These are phyloP conservation scores for Ceratocystis diversiconidia DNA, from an alignment of 2,329 filamentous ascomycete genomes.

Conservation along the genomic window DNA sequence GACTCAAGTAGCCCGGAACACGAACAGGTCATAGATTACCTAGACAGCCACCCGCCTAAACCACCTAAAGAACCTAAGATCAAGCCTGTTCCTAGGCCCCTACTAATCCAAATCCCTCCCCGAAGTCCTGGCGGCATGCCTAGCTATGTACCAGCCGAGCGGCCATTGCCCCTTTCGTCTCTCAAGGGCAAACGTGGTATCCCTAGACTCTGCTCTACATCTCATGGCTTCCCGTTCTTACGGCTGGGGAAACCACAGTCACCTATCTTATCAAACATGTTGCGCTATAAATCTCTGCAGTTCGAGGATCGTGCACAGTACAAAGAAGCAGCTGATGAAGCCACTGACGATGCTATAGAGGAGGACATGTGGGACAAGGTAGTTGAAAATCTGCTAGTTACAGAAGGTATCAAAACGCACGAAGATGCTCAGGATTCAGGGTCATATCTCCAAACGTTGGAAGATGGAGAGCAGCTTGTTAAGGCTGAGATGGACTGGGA, in stretches of 20 bases:
- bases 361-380: slow-evolving; percentile 39
- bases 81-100: slow-evolving; percentile 22
- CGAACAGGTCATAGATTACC: slow-evolving; percentile 26
- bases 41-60: slow-evolving; percentile 4
- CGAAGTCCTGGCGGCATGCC: slow-evolving; percentile 26
- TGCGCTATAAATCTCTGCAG: slow-evolving; percentile 38
- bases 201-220: slow-evolving; percentile 40
- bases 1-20: slow-evolving; percentile 29
- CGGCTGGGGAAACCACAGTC: slow-evolving; percentile 54
- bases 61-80: slow-evolving; percentile 20
- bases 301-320: slow-evolving; percentile 29
- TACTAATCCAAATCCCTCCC: slow-evolving; percentile 26
- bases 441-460: slow-evolving; percentile 4
- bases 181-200: slow-evolving; percentile 39
- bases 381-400: slow-evolving; percentile 23
- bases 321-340: slow-evolving; percentile 29
- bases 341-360: slow-evolving; percentile 22
- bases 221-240: slow-evolving; percentile 47
- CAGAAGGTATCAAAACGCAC: slow-evolving; percentile 9
- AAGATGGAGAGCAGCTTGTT: slow-evolving; percentile 35
- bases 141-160: slow-evolving; percentile 33
- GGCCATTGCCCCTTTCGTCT: slow-evolving; percentile 34
- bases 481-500: slow-evolving; percentile 26
- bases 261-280: slow-evolving; percentile 38
- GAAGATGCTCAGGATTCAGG: not conserved